phyloP scores from a whole-genome alignment of 495 filamentous ascomycete genomes.

The Trichoderma orchidacearum region DNA sequence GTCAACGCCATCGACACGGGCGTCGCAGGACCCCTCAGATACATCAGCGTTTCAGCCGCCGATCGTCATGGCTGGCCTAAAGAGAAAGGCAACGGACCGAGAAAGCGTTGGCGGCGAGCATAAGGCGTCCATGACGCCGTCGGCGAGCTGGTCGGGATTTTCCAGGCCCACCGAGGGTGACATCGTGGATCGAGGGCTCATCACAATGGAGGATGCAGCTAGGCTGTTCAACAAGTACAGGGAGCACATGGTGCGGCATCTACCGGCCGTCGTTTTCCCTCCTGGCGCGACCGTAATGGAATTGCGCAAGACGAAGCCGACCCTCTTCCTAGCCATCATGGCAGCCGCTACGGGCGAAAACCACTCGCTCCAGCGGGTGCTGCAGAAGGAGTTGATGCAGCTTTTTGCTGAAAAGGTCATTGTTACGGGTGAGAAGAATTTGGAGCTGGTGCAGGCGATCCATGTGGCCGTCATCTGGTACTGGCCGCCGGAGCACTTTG shows the following conservation, averaged over 20 bases:
- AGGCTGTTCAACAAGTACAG: constrained; percentile 58
- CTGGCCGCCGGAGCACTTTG: constrained; percentile 64
- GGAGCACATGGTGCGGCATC: constrained; percentile 50
- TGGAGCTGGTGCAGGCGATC: constrained; percentile 78
- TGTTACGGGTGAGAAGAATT: constrained; percentile 62
- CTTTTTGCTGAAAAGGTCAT: constrained; percentile 63
- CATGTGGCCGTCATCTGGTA: constrained; percentile 68
- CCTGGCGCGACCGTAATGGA: constrained; percentile 49
- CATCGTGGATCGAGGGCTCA: constrained; percentile 54
- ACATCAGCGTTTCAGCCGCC: background rate
- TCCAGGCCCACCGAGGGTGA: constrained; percentile 25
- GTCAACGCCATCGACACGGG: constrained; percentile 15
- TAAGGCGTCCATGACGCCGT: background rate
- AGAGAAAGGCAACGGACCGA: constrained; percentile 28
- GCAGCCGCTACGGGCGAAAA: constrained; percentile 50
- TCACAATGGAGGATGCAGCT: constrained; percentile 47
- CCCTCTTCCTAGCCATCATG: constrained; percentile 71
- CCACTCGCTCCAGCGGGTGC: constrained; percentile 39
- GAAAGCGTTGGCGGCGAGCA: constrained; percentile 7
- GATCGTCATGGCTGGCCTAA: constrained; percentile 25
- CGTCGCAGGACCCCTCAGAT: background rate
- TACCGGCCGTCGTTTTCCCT: constrained; percentile 71
- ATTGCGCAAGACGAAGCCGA: constrained; percentile 57
- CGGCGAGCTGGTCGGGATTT: background rate
- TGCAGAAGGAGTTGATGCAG: constrained; percentile 60